Evolutionary conservation across 2,329 filamentous ascomycete genomes (phyloP), one percentile per base, ranked within the genome.

Genomic region (Aspergillus sp.): DNA sequence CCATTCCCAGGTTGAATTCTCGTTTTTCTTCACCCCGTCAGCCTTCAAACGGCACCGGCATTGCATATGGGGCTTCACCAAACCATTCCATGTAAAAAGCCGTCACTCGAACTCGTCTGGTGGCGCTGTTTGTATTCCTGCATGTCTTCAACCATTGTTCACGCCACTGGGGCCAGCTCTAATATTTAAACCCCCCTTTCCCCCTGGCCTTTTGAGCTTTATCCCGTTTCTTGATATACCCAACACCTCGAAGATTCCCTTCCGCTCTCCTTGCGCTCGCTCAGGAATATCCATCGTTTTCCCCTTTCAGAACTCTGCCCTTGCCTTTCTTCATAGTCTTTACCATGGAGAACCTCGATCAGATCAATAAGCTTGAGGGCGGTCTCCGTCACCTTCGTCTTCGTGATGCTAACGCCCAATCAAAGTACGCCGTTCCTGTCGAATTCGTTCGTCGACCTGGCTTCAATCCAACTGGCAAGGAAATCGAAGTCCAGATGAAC

Each of bases 401-500:
- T n/a, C 61, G 63, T 37, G 62, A 62, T 59, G 63, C 71, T 67
- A 68, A 75, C 62, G 59, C 67, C 20, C 27, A 63, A 12, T 22
- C 24, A 47, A 67, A 75, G 73, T 74, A 73, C 56, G 44, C 58
- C 8, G 60, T 75, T n/a, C 68, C 70, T 0, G 68, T 71, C 1
- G 64, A 72, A 7, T 68, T 68, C 33, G 68, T 71, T 13, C 66
- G 69, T 53, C 85, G 86, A 2, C 83, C 83, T 0, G 80, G 76
- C 0, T 86, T 83, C 70, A 89, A 87, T 60, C 82, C 74, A 0
- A 77, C 79, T 7, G 88, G 87, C 2, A 83, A 82, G 60, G 69
- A 78, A 0, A 80, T 86, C 19, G 68, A 74, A 0, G 65, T 91
- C 1, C 73, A 80, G 3, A 76, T 96, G 39, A 98, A 98, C 70